Evolutionary conservation across 805 yeast species (phyloP).

Genomic region (Candida jianshihensis): DNA sequence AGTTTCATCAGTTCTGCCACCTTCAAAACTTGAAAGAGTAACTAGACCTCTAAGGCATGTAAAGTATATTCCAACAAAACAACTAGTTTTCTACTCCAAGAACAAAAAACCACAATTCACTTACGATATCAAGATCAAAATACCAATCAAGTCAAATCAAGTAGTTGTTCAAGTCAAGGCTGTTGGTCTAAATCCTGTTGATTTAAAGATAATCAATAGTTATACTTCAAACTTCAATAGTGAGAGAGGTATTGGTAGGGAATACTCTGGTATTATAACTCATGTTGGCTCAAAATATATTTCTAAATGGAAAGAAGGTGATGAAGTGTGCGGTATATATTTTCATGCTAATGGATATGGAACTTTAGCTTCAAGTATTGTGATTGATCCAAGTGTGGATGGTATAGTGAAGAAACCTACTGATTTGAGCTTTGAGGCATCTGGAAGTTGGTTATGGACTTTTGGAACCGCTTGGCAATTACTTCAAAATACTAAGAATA

Average conservation of each 20-base stretch:
- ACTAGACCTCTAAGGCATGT: conserved; percentile 46
- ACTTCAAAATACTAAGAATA: conserved; percentile 28
- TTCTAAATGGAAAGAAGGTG: conserved; percentile 44
- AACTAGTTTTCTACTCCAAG: conserved; percentile 34
- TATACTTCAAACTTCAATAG: conserved; percentile 45
- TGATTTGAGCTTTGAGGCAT: conserved; percentile 40
- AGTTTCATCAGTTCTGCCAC: conserved; percentile 5
- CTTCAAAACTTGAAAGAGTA: conserved; percentile 26
- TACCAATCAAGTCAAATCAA: conserved; percentile 41
- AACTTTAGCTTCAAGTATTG: conserved; percentile 47
- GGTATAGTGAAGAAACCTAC: conserved; percentile 40
- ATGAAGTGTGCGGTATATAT: conserved; percentile 56
- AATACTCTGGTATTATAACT: conserved; percentile 54
- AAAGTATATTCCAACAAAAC: conserved; percentile 42
- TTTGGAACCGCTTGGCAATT: conserved; percentile 55
- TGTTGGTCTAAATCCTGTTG: conserved; percentile 61
- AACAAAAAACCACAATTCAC: conserved; percentile 35
- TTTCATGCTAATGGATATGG: conserved; percentile 51
- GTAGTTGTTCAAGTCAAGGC: conserved; percentile 53
- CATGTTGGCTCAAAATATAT: conserved; percentile 44
- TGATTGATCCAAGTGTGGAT: conserved; percentile 47
- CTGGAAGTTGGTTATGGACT: conserved; percentile 59
- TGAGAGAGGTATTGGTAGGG: conserved; percentile 64
- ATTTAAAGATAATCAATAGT: conserved; percentile 51
- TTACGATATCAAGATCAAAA: conserved; percentile 43